Base-by-base conservation (phyloP, 2,329 filamentous ascomycete species). In the Xylaria sp. region DNA sequence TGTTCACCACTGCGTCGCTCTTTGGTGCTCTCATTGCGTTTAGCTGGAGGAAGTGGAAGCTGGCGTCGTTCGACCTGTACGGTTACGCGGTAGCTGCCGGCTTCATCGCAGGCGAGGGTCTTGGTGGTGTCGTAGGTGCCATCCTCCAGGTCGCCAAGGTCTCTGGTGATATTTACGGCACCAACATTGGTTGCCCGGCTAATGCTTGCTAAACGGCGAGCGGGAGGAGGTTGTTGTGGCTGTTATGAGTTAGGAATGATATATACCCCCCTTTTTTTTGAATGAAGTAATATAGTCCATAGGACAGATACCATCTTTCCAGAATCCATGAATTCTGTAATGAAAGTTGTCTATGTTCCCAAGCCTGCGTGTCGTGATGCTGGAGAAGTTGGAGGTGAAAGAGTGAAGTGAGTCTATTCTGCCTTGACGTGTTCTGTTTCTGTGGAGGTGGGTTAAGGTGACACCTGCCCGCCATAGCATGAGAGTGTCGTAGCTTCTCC, bases 41-140 rank as follows among this genome's bases (percentile, higher is more conserved):
- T 56, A 57, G 79, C 63, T 87, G 84, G 84, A 75, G 74, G 52
- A 84, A 79, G 75, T 79, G 75, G 68, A 79, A 76, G 65, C 75
- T 80, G 7, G 74, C 74, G 55, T 75, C 71, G 51, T 86, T 83
- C 70, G 83, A 85, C 60, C 75, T 83, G 37, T 84, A 82, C 66
- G 81, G 80, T 10, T 87, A 84, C 65, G 82, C 82, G 8, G 74
- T 86, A 49, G 83, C 81, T 2, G 81, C 81, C 37, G 84, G 84
- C 52, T 75, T 85, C 63, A 86, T 86, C 69, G 83, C 84, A 2
- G 84, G 84, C 4, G 84, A 87, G 72, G 84, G 84, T 58, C 79
- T 86, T 57, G 84, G 84, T 39, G 84, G 84, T 63, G 82, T 86
- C n/a, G 68, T 87, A 52, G 82, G 81, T 62, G 82, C 82, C 8